Conservation (phyloP, 192 early-diverging fungal genomes). For the Umbelopsis vinacea region DNA sequence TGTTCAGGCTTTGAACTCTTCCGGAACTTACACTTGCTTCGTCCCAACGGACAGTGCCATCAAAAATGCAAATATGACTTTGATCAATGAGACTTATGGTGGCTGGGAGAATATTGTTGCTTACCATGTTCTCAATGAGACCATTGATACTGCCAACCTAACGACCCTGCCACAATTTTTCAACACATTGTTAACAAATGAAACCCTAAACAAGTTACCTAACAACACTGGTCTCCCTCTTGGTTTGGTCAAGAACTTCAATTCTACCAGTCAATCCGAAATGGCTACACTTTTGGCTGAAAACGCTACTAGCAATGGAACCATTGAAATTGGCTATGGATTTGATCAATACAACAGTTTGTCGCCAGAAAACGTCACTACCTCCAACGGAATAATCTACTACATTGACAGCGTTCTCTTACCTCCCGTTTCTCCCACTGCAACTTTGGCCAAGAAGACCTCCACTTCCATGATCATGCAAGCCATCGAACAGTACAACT, state of each 20-base stretch:
- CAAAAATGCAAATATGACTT: background rate
- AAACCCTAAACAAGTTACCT: background rate
- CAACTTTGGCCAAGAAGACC: background rate
- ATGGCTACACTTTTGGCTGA: background rate
- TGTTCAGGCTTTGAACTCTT: constrained; percentile 4
- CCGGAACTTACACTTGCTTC: constrained; percentile 26
- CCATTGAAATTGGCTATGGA: constrained; percentile 26
- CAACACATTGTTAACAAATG: constrained; percentile 18
- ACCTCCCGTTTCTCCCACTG: constrained; percentile 11
- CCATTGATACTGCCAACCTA: background rate
- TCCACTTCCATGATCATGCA: background rate
- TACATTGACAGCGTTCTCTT: constrained; percentile 15
- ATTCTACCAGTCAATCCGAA: background rate
- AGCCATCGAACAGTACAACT: background rate
- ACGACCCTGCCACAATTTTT: background rate
- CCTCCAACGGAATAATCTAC: constrained; percentile 26
- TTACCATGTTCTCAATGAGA: constrained; percentile 24
- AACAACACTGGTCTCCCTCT: constrained; percentile 5
- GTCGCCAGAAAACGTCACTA: background rate
- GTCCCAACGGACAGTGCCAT: constrained; percentile 13
- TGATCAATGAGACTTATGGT: constrained; percentile 3
- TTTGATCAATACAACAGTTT: background rate
- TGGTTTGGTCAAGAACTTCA: constrained; percentile 11
- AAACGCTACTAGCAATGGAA: background rate
- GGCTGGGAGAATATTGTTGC: background rate